Percentiles rank a stretch among this genome's conserved stretches.
Conservation (phyloP, 257 asterid genomes). For the Solanum paucissectum region DNA sequence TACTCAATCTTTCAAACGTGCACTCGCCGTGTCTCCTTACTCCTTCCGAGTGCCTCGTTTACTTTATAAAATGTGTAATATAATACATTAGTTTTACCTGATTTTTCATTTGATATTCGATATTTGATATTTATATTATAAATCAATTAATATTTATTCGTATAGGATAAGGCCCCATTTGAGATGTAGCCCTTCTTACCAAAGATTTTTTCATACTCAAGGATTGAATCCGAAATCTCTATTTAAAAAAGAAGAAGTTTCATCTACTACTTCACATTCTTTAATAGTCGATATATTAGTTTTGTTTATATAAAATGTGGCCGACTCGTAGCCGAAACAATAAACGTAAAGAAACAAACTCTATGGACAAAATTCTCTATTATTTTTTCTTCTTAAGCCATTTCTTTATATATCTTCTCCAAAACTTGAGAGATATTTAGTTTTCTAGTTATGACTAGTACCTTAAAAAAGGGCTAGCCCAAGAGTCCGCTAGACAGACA, state of each 20-base stretch:
- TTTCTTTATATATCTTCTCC: neutral
- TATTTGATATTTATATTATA: accelerated
- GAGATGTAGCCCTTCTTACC: too few relatives aligned
- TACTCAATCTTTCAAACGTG: neutral
- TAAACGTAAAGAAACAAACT: neutral
- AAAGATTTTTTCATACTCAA: neutral
- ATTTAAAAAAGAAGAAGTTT: too few relatives aligned
- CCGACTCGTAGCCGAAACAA: neutral
- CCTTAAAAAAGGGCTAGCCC: neutral
- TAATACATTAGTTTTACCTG: neutral
- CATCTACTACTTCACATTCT: too few relatives aligned
- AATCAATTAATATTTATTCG: too few relatives aligned
- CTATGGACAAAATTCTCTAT: neutral
- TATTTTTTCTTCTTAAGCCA: neutral
- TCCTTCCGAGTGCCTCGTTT: neutral
- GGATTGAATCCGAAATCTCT: accelerated
- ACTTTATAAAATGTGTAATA: neutral
- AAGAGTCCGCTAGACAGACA: neutral
- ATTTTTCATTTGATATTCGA: too few relatives aligned
- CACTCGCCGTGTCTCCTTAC: neutral
- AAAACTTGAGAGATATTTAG: neutral
- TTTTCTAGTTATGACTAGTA: neutral
- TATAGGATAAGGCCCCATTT: too few relatives aligned
- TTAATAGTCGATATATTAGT: too few relatives aligned
- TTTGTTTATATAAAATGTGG: neutral